Conservation (phyloP, 352 stramenopile species). For the Phytopythium sindhum region DNA sequence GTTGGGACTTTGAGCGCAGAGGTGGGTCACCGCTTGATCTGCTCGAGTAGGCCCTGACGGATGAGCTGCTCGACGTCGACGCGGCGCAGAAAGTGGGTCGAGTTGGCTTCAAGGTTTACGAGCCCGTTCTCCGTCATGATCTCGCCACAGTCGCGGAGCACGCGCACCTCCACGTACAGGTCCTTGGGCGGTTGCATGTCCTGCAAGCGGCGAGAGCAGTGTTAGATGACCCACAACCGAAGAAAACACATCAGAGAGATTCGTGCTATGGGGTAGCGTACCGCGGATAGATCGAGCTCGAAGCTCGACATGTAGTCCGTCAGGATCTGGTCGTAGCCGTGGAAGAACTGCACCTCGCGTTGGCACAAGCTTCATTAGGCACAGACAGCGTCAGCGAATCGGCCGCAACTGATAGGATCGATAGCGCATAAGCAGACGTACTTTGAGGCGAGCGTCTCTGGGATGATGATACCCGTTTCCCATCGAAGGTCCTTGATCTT, state of each 20-base stretch:
- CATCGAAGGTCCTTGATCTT: slow-evolving; percentile 90
- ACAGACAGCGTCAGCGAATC: neutral
- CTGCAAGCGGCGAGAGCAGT: slow-evolving; percentile 18
- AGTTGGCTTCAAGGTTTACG: slow-evolving; percentile 85
- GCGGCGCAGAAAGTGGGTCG: slow-evolving; percentile 85
- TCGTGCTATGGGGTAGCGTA: slow-evolving; percentile 14
- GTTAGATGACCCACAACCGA: slow-evolving; percentile 7
- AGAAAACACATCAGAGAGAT: neutral
- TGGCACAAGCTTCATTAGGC: slow-evolving; percentile 54
- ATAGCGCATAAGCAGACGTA: slow-evolving; percentile 18
- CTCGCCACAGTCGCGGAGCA: slow-evolving; percentile 86
- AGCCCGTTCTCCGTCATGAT: slow-evolving; percentile 90
- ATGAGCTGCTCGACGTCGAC: slow-evolving; percentile 86
- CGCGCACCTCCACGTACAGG: slow-evolving; percentile 88
- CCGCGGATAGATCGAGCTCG: slow-evolving; percentile 82
- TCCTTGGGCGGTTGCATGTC: slow-evolving; percentile 88
- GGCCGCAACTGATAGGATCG: neutral
- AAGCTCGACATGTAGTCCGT: slow-evolving; percentile 89
- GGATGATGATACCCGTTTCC: slow-evolving; percentile 89
- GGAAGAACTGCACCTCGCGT: slow-evolving; percentile 88
- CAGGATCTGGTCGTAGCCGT: slow-evolving; percentile 89
- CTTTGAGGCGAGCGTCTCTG: slow-evolving; percentile 65
- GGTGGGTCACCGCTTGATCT: slow-evolving; percentile 57
- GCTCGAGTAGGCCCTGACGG: slow-evolving; percentile 78
- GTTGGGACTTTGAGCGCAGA: neutral